phyloP scores from a whole-genome alignment of 495 filamentous ascomycete species.

The Cetradonia linearis region DNA sequence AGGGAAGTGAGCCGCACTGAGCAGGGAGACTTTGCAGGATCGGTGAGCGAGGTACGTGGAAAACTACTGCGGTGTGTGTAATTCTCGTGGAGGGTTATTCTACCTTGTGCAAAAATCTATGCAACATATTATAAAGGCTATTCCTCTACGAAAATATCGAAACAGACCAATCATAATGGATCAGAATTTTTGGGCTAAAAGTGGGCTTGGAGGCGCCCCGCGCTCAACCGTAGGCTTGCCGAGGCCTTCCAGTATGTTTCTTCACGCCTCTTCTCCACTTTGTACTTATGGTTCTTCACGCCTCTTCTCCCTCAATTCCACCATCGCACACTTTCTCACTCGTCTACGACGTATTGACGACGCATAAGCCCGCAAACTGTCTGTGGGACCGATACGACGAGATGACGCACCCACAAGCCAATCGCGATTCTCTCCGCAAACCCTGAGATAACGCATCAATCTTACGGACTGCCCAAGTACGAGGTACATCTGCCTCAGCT shows the following conservation, averaged over 20 bases:
- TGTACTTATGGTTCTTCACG: neutral
- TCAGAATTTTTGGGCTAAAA: neutral
- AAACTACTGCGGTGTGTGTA: neutral
- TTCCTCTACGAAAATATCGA: neutral
- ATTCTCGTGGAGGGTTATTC: neutral
- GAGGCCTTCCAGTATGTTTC: constrained; percentile 1
- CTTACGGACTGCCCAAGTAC: neutral
- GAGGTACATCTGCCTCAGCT: neutral
- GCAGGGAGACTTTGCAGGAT: neutral
- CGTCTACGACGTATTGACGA: neutral
- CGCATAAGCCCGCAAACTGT: neutral
- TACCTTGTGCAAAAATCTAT: neutral
- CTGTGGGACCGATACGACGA: neutral
- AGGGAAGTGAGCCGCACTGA: neutral
- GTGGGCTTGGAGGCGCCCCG: neutral
- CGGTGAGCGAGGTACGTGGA: neutral
- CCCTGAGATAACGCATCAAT: neutral
- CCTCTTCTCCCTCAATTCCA: neutral
- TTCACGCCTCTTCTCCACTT: neutral
- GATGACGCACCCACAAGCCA: neutral
- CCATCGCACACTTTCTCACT: neutral
- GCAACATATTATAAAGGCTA: neutral
- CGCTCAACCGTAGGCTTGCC: neutral
- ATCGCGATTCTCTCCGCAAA: neutral
- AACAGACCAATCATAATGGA: neutral